Evolutionary conservation across 2,329 filamentous ascomycete genomes (phyloP).

Genomic region (Scorias spongiosa): DNA sequence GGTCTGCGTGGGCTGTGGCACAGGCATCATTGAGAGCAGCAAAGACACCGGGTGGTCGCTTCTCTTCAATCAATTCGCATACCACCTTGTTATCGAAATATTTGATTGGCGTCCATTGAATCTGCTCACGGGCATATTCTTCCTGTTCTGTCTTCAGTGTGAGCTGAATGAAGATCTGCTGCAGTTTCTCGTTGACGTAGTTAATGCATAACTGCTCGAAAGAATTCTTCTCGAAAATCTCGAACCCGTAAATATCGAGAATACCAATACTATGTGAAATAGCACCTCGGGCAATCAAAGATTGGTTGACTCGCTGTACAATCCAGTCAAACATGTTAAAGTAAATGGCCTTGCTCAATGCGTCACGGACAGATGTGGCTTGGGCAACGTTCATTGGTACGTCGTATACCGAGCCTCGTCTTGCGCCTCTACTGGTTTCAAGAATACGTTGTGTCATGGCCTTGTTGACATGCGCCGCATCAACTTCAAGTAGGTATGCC

Average conservation of each 20-base stretch:
- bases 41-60: constrained; percentile 79
- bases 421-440: constrained; percentile 50
- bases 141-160: constrained; percentile 95
- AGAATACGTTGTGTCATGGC: constrained; percentile 82
- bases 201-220: constrained; percentile 99
- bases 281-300: constrained; percentile 60
- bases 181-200: constrained; percentile 97
- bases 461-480: constrained; percentile 63
- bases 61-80: constrained; percentile 89
- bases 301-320: constrained; percentile 78
- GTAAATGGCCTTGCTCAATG: constrained; percentile 88
- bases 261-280: constrained; percentile 84
- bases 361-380: constrained; percentile 74
- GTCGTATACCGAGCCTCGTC: constrained; percentile 52
- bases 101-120: constrained; percentile 97
- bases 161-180: constrained; percentile 97
- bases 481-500: constrained; percentile 83
- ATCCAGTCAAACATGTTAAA: constrained; percentile 99
- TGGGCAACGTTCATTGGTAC: constrained; percentile 77
- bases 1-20: constrained; percentile 94
- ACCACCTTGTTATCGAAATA: constrained; percentile 99
- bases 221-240: constrained; percentile 98
- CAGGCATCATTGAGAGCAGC: constrained; percentile 95
- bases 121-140: constrained; percentile 89
- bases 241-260: constrained; percentile 96